Evolutionary conservation across 2,329 filamentous ascomycete species (phyloP).

Genomic region (Incumbomyces delicatus): DNA sequence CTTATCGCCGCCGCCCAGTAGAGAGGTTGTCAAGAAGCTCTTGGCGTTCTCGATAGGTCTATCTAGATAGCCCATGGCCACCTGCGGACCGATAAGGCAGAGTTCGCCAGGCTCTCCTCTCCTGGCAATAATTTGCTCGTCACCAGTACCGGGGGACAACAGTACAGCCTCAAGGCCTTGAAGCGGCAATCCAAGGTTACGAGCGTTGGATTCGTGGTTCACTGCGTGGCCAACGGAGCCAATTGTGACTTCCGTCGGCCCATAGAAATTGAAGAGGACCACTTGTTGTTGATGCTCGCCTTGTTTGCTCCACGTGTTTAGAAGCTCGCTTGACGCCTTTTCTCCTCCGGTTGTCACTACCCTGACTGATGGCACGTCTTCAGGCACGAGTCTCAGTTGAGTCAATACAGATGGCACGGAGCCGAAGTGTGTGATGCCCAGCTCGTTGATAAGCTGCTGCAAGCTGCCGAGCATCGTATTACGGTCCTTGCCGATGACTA

Average conservation of each 20-base stretch:
- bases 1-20: conserved; percentile 54
- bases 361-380: conserved; percentile 34
- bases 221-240: not conserved
- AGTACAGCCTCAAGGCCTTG: not conserved
- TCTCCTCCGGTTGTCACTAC: conserved; percentile 27
- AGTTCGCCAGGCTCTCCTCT: conserved; percentile 30
- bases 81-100: conserved; percentile 42
- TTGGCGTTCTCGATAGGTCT: conserved; percentile 50
- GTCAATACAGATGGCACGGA: conserved; percentile 46
- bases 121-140: not conserved
- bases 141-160: not conserved
- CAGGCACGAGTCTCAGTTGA: conserved; percentile 36
- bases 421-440: conserved; percentile 43
- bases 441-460: conserved; percentile 38
- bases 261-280: not conserved
- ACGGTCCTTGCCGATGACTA: conserved; percentile 30
- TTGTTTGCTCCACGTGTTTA: conserved; percentile 2
- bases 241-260: not conserved
- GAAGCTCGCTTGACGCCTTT: conserved; percentile 2
- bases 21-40: conserved; percentile 39
- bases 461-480: conserved; percentile 30
- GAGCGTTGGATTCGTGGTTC: not conserved
- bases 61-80: conserved; percentile 73
- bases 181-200: conserved; percentile 35
- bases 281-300: not conserved